Evolutionary conservation across 2,329 filamentous ascomycete species (phyloP), one percentile per base, ranked within the genome.

Genomic region (Phialophora chinensis): DNA sequence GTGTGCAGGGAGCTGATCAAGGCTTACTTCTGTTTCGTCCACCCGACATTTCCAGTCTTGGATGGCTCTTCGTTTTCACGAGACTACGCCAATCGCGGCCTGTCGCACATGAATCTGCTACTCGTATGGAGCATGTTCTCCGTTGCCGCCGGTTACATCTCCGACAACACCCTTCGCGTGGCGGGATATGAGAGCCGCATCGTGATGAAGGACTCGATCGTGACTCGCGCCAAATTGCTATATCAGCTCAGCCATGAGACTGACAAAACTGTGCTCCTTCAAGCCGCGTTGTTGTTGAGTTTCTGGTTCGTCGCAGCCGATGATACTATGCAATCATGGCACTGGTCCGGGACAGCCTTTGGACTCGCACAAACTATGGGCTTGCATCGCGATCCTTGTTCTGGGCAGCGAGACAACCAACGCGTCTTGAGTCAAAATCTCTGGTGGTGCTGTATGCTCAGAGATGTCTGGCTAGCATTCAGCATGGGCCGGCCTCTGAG

Each of bases 121-220:
- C 50, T 54, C 14, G 20, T 54, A 54, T 54, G 50, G 50, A 54
- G 50, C 50, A 54, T 54, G 50, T 54, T 54, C 14, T 54, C 50
- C 7, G 50, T 54, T 25, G 50, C 50, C 14, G 50, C 50, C 8
- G 14, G 50, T 54, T 54, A 54, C 50, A 29, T 54, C 20, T 29
- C 50, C 50, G 47, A 23, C 47, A 50, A 5, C n/a, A 50, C 47
- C 47, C n/a, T 50, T 8, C 47, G 8, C 8, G 47, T 12, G 8
- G 47, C 47, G 6, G 50, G 50, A 54, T 54, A 29, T 54, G 6
- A 12, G 50, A 25, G 14, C 14, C 20, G 25, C 20, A 27, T 54
- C 50, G 27, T n/a, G 20, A 50, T 50, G 47, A 54, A 54, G 27
- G 50, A 54, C 20, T 54, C 50, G 8, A 25, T 54, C 14, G 50